phyloP scores from a whole-genome alignment of 805 yeast genomes.

The Metschnikowia gelsemii region DNA sequence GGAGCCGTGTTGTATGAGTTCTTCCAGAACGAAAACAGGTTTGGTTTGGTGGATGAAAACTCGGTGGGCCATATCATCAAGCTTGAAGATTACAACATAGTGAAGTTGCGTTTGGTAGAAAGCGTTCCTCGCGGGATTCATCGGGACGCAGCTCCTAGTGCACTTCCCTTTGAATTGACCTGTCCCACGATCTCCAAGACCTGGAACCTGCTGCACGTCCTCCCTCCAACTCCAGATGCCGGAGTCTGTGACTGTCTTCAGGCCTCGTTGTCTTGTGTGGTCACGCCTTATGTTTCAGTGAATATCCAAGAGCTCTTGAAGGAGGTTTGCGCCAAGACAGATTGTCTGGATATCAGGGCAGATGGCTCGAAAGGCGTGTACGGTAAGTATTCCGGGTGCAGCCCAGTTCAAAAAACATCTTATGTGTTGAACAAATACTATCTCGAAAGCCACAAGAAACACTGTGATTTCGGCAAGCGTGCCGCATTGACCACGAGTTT shows the following conservation, averaged over 20 bases:
- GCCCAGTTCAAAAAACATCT: slow-evolving; percentile 37
- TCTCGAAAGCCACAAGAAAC: slow-evolving; percentile 20
- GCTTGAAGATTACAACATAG: slow-evolving; percentile 34
- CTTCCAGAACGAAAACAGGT: slow-evolving; percentile 35
- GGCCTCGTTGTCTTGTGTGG: slow-evolving; percentile 39
- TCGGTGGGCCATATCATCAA: slow-evolving; percentile 27
- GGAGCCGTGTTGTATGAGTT: slow-evolving; percentile 41
- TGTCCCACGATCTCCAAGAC: slow-evolving; percentile 13
- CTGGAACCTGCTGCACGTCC: slow-evolving; percentile 15
- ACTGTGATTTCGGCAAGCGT: slow-evolving; percentile 29
- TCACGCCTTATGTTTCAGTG: slow-evolving; percentile 26
- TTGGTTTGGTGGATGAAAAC: slow-evolving; percentile 35
- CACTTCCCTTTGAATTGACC: background rate
- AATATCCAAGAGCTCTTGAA: slow-evolving; percentile 24
- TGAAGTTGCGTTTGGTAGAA: slow-evolving; percentile 24
- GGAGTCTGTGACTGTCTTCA: slow-evolving; percentile 47
- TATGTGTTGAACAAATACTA: slow-evolving; percentile 42
- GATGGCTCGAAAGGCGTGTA: slow-evolving; percentile 40
- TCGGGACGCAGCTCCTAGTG: slow-evolving; percentile 1
- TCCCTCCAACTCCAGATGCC: slow-evolving; percentile 44
- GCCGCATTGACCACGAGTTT: slow-evolving; percentile 24
- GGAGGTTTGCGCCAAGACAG: slow-evolving; percentile 36
- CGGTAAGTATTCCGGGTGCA: slow-evolving; percentile 44
- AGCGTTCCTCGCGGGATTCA: slow-evolving; percentile 24
- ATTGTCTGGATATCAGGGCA: slow-evolving; percentile 39